Conservation (phyloP, 805 yeast species). For the Candida rishiriensis region DNA sequence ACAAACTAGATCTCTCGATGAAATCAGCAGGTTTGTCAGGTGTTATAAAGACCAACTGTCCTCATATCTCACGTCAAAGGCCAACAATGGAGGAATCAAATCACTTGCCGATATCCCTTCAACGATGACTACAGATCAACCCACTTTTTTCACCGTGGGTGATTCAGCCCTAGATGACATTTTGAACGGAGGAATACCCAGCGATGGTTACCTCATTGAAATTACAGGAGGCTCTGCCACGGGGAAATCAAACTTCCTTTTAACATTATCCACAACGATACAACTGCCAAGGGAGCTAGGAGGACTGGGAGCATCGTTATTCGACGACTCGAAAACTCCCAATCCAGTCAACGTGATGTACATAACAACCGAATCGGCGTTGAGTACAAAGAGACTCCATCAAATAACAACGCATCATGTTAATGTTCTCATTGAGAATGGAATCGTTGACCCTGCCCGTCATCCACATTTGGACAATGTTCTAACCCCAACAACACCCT, state of each 20-base stretch:
- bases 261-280: conserved; percentile 59
- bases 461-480: conserved; percentile 33
- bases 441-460: conserved; percentile 22
- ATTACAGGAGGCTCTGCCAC: conserved; percentile 79
- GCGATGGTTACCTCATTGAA: conserved; percentile 57
- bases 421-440: conserved; percentile 31
- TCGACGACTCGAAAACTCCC: conserved; percentile 25
- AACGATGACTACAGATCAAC: neutral
- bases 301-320: conserved; percentile 37
- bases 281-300: conserved; percentile 46
- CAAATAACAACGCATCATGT: conserved; percentile 33
- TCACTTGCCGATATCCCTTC: neutral
- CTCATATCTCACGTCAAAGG: neutral
- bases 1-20: conserved; percentile 29
- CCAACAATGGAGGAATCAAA: neutral
- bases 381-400: conserved; percentile 63
- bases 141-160: conserved; percentile 45
- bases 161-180: conserved; percentile 43
- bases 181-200: conserved; percentile 48
- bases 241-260: conserved; percentile 79
- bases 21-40: conserved; percentile 20
- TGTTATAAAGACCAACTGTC: conserved; percentile 10
- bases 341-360: conserved; percentile 41
- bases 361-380: conserved; percentile 71
- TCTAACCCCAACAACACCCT: conserved; percentile 24